Evolutionary conservation across 805 yeast genomes (phyloP).

Genomic region (Starmerella gropengiesseri): DNA sequence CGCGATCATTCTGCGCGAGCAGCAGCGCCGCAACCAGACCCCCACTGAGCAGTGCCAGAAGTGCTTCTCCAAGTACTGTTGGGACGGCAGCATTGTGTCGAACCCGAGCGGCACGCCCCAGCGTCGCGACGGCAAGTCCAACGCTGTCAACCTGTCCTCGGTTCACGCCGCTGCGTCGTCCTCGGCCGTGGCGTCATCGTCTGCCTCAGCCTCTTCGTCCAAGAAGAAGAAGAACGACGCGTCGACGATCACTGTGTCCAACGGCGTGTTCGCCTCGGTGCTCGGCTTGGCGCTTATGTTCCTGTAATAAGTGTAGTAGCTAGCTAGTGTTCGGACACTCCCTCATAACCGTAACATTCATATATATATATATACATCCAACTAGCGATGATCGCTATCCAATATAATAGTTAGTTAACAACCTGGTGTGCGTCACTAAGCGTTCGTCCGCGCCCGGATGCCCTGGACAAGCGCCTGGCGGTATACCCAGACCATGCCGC

Average conservation of each 20-base stretch:
- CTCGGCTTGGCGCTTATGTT: neutral
- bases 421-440: neutral
- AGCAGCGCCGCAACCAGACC: slow-evolving; percentile 53
- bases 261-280: neutral
- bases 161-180: slow-evolving; percentile 7
- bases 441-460: slow-evolving; percentile 28
- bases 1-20: slow-evolving; percentile 72
- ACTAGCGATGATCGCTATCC: too few species aligned
- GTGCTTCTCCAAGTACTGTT: slow-evolving; percentile 70
- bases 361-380: too few species aligned
- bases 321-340: too few species aligned
- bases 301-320: neutral
- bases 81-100: slow-evolving; percentile 42
- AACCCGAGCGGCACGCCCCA: slow-evolving; percentile 7
- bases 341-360: neutral
- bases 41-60: slow-evolving; percentile 60
- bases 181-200: slow-evolving; percentile 9
- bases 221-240: slow-evolving; percentile 14
- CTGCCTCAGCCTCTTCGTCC: neutral
- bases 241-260: neutral
- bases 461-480: slow-evolving; percentile 75
- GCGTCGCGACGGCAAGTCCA: slow-evolving; percentile 31
- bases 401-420: too few species aligned
- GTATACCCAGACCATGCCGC: slow-evolving; percentile 72
- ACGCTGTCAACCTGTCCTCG: slow-evolving; percentile 12